These are phyloP conservation scores for Tetrahymena elliotti DNA, from an alignment of 73 alveolate genomes.

Conservation along the genomic window DNA sequence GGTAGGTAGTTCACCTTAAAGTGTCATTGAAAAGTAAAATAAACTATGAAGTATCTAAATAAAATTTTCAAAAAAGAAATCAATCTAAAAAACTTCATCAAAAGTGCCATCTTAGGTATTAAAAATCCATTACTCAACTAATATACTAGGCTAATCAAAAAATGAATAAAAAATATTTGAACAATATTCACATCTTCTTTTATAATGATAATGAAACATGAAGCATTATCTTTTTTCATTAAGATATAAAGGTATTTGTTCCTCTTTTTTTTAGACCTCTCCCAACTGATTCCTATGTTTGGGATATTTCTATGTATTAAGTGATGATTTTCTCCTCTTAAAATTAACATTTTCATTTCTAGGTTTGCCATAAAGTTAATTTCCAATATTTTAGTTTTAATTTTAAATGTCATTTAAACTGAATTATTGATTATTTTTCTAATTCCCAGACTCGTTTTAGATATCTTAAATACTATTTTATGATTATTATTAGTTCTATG, in stretches of 20 bases:
- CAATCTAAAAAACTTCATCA: background rate
- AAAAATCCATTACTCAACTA: background rate
- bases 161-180: background rate
- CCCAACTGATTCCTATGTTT: background rate
- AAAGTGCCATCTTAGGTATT: background rate
- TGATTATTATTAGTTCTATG: background rate
- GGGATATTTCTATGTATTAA: background rate
- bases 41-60: background rate
- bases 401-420: too few relatives aligned
- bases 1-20: background rate
- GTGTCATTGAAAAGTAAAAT: background rate
- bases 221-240: background rate
- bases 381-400: too few relatives aligned
- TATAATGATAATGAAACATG: background rate
- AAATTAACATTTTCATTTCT: background rate
- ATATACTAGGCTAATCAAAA: background rate
- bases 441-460: background rate
- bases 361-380: background rate
- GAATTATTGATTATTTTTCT: too few relatives aligned
- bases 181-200: background rate
- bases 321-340: background rate
- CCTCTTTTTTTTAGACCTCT: background rate
- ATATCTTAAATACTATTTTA: background rate
- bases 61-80: background rate
- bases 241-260: background rate